phyloP scores from a whole-genome alignment of 257 asterid genomes.

The Linderniella brevidens region DNA sequence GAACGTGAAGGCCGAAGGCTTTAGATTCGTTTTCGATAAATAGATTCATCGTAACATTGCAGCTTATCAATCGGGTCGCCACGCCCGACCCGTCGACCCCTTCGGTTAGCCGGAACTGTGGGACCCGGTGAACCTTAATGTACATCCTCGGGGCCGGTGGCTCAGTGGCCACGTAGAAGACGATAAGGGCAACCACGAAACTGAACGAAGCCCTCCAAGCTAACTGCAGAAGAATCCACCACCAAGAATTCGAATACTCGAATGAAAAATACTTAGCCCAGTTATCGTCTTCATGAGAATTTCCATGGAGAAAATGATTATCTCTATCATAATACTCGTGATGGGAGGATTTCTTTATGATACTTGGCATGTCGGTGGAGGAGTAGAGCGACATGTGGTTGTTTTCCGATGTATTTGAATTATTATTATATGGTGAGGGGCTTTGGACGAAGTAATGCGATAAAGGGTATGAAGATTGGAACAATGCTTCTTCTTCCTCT shows the following conservation, averaged over 20 bases:
- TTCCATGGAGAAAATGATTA: too few relatives aligned
- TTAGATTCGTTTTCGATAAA: conserved; percentile 50
- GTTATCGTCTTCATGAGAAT: too few relatives aligned
- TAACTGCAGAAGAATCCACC: conserved; percentile 51
- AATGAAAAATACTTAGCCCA: conserved; percentile 33
- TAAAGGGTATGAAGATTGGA: too few relatives aligned
- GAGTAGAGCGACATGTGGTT: too few relatives aligned
- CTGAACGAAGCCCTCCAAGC: conserved; percentile 60
- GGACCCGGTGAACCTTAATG: conserved; percentile 37
- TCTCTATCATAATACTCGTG: too few relatives aligned
- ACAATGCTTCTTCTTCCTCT: too few relatives aligned
- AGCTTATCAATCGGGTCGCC: conserved; percentile 41
- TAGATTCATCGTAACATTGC: conserved; percentile 38
- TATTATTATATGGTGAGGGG: too few relatives aligned
- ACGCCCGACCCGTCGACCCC: conserved; percentile 78
- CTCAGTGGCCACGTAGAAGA: conserved; percentile 48
- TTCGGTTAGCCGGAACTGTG: conserved; percentile 39
- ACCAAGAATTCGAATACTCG: conserved; percentile 28
- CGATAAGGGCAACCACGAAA: conserved; percentile 30
- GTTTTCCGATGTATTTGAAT: too few relatives aligned
- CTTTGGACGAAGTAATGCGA: too few relatives aligned
- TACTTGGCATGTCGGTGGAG: too few relatives aligned
- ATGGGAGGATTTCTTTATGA: too few relatives aligned
- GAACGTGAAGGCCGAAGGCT: conserved; percentile 50
- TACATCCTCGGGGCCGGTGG: conserved; percentile 52